Conservation (phyloP, 202 grass and related monocot genomes). For the Brachypodium distachyon region DNA sequence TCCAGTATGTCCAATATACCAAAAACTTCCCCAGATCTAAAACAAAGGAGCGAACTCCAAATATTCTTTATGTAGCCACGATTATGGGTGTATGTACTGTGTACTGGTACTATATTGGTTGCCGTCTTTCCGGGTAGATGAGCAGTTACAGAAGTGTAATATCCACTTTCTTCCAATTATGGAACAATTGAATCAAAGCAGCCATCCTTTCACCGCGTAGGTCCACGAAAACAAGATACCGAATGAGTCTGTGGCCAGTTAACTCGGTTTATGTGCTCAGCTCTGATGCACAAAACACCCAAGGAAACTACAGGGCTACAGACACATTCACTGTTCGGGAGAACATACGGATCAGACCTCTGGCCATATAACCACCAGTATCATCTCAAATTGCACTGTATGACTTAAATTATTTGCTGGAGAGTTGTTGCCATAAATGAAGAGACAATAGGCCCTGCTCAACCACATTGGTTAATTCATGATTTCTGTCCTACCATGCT, state of each 20-base stretch:
- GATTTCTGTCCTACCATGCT: constrained; percentile 22
- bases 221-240: not conserved
- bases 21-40: not conserved
- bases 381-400: constrained; percentile 11
- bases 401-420: constrained; percentile 23
- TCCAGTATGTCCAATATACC: too few relatives aligned
- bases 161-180: not conserved
- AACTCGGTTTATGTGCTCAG: not conserved
- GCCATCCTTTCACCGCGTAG: too few relatives aligned
- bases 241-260: not conserved
- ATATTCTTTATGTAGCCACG: not conserved
- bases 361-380: constrained; percentile 1
- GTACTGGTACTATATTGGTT: not conserved
- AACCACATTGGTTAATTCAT: constrained; percentile 5
- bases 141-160: not conserved
- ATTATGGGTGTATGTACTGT: not conserved
- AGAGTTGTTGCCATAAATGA: constrained; percentile 31
- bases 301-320: constrained; percentile 21
- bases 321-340: not conserved
- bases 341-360: constrained; percentile 8
- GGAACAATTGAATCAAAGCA: not conserved
- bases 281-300: not conserved
- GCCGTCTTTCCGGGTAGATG: not conserved
- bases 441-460: constrained; percentile 11
- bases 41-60: not conserved